phyloP scores from a whole-genome alignment of 805 yeast genomes.

The Teunomyces funiuensis region DNA sequence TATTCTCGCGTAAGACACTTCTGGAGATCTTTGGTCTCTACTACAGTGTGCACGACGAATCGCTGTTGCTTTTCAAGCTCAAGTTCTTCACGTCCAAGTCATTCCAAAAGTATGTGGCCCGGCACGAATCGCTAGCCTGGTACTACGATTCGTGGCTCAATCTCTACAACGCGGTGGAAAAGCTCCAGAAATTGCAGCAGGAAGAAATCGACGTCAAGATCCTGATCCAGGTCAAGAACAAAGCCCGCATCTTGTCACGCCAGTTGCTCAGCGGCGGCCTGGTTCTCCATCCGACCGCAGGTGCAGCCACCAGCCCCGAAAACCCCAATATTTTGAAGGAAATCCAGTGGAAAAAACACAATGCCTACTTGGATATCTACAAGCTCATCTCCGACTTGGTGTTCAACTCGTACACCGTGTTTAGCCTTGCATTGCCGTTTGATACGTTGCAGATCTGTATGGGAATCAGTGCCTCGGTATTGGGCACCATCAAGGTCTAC shows the following conservation, averaged over 20 bases:
- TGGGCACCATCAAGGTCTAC: constrained; percentile 38
- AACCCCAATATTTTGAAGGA: constrained; percentile 28
- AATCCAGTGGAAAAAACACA: constrained; percentile 36
- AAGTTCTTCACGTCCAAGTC: constrained; percentile 35
- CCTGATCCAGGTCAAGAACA: constrained; percentile 59
- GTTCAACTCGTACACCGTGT: constrained; percentile 44
- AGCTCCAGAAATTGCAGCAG: constrained; percentile 41
- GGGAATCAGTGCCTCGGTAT: constrained; percentile 41
- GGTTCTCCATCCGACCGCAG: constrained; percentile 12
- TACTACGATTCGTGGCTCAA: constrained; percentile 61
- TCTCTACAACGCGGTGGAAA: constrained; percentile 49
- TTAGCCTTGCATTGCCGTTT: constrained; percentile 33
- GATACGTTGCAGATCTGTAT: constrained; percentile 46
- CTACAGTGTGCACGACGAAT: constrained; percentile 66
- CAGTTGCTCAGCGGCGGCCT: constrained; percentile 18
- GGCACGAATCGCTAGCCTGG: constrained; percentile 71
- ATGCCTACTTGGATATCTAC: constrained; percentile 39
- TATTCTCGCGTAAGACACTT: constrained; percentile 45
- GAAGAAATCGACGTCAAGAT: constrained; percentile 55
- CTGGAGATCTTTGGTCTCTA: constrained; percentile 57
- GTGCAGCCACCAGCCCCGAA: constrained; percentile 11
- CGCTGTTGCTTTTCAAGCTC: constrained; percentile 54
- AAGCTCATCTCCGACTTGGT: constrained; percentile 40
- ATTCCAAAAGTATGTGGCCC: constrained; percentile 38
- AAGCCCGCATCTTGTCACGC: constrained; percentile 46